Percentiles rank a stretch among this genome's conserved stretches.
These are phyloP conservation scores for Pneumocystis murina DNA, from an alignment of 1,139 yeast species.

Conservation along the genomic window DNA sequence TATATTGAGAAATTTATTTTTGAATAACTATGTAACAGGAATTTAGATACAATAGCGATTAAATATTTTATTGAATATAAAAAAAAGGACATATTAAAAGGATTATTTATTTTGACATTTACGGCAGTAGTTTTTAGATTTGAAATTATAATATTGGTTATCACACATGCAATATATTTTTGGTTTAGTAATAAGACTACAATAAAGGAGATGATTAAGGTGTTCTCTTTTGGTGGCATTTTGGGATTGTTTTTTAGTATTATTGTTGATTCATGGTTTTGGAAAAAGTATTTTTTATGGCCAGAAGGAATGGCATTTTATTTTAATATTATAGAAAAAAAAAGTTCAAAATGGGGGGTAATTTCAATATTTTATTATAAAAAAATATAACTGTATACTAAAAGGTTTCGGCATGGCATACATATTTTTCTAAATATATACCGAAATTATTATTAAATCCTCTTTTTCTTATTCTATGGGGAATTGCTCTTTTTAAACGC, in stretches of 20 bases:
- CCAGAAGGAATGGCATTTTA: conserved; percentile 66
- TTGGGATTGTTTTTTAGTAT: conserved; percentile 39
- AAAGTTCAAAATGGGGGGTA: conserved; percentile 65
- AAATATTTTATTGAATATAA: conserved; percentile 4
- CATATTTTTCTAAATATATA: conserved; percentile 37
- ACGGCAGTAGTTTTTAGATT: conserved; percentile 55
- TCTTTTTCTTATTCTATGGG: conserved; percentile 33
- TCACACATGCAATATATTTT: conserved; percentile 29
- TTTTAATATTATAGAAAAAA: conserved; percentile 61
- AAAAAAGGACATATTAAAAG: conserved; percentile 20
- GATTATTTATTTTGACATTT: conserved; percentile 46
- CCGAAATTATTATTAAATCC: conserved; percentile 49
- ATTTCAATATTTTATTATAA: conserved; percentile 2
- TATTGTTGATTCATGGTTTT: conserved; percentile 58
- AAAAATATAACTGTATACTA: conserved; percentile 12
- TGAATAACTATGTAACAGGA: conserved; percentile 31
- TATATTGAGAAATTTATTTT: conserved; percentile 33
- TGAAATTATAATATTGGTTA: conserved; percentile 53
- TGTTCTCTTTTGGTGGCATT: conserved; percentile 39
- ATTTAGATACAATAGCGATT: conserved; percentile 10
- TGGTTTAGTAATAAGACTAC: conserved; percentile 29
- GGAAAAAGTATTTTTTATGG: conserved; percentile 37
- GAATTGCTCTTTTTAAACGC: conserved; percentile 18
- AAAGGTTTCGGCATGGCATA: conserved; percentile 55
- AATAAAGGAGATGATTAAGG: conserved; percentile 25